These are phyloP conservation scores for Pseudozyma thailandica DNA, from an alignment of 1,284 basidiomycete species.

Conservation along the genomic window DNA sequence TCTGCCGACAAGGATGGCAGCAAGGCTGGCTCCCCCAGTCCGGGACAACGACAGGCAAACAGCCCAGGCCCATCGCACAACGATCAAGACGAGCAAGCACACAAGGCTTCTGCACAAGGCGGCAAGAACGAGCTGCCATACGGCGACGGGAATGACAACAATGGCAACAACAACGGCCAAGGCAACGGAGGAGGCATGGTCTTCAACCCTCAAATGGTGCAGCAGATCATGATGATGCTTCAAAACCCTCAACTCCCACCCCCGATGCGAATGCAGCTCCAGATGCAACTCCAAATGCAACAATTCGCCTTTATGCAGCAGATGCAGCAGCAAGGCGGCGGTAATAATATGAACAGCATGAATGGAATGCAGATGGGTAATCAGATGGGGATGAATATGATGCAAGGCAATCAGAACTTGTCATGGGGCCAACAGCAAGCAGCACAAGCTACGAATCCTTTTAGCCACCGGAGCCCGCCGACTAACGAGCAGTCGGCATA, in stretches of 20 bases:
- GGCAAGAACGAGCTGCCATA: conserved; percentile 29
- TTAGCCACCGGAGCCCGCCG: conserved; percentile 29
- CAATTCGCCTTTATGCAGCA: conserved; percentile 63
- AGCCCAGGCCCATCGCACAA: conserved; percentile 27
- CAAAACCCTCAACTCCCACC: conserved; percentile 63
- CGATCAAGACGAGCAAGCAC: conserved; percentile 47
- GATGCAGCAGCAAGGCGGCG: conserved; percentile 28
- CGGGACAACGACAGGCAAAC: conserved; percentile 10
- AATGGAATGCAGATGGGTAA: conserved; percentile 15
- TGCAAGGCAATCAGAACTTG: conserved; percentile 23
- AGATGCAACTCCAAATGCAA: conserved; percentile 66
- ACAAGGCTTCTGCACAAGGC: conserved; percentile 18
- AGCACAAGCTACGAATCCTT: conserved; percentile 30
- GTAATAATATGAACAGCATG: conserved; percentile 20
- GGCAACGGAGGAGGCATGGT: conserved; percentile 23
- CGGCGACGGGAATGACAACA: conserved; percentile 17
- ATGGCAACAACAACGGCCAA: conserved; percentile 6
- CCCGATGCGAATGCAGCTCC: conserved; percentile 65
- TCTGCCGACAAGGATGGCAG: conserved; percentile 17
- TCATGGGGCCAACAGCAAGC: conserved; percentile 39
- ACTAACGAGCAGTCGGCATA: conserved; percentile 49
- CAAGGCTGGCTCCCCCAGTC: conserved; percentile 15
- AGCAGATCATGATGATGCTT: conserved; percentile 66
- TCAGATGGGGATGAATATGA: conserved; percentile 42
- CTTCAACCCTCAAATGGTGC: conserved; percentile 61